Evolutionary conservation across 805 yeast genomes (phyloP), one percentile per base, ranked within the genome.

Genomic region (Sporopachydermia lactativora): DNA sequence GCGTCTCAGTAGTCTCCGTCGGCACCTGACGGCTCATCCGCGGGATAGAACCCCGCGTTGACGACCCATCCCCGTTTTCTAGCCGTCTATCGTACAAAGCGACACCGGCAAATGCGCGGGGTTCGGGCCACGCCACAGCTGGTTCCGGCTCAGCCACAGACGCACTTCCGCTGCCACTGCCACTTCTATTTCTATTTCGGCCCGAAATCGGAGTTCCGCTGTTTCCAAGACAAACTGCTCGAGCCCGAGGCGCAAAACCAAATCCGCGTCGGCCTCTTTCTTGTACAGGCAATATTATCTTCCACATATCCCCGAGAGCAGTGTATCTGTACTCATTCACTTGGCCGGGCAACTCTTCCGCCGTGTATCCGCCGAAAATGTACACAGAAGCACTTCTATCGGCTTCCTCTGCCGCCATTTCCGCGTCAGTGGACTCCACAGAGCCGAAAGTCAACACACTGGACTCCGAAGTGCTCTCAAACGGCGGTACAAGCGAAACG

Each of bases 291-390:
- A 65, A 44, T 37, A 65, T 67, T 5, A 65, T 52, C 40, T 54
- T 60, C 71, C 71, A 65, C 37, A 65, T 43, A 48, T 65, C 71
- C 28, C 57, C 51, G 45, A 64, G 52, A 1, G 66, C 59, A 14
- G 41, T 40, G 18, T 43, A 47, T 39, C 59, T 58, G 40, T 55
- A 63, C 14, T 39, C 45, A 5, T 39, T 37, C 3, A 46, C 45
- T 15, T 47, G 44, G 34, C 55, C 55, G 17, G 47, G 52, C 1
- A 54, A 49, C 36, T 59, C 54, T 37, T 56, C n/a, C 5, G 34
- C 34, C 5, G n/a, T 55, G 49, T 66, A 72, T 1, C 78, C 77
- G 15, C 77, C 77, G 62, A 68, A 64, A 3, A 70, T 59, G 35
- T 64, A 63, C 1, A 57, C 43, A 3, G 61, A 50, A 2, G 68